Evolutionary conservation across 2,329 filamentous ascomycete genomes (phyloP).

Genomic region (Aspergillus flavus): DNA sequence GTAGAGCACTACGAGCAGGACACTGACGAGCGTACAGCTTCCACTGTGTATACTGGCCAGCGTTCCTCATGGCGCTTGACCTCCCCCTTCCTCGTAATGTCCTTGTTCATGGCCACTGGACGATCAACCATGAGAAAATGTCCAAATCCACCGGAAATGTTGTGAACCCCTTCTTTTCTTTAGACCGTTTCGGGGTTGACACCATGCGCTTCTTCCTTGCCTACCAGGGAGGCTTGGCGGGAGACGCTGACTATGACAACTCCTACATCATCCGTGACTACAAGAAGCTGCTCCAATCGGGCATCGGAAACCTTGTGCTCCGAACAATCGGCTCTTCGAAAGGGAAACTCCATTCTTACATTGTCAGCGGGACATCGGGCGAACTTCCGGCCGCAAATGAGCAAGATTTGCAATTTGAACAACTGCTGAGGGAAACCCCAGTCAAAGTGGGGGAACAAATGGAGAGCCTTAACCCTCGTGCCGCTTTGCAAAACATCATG

Average conservation of each 20-base stretch:
- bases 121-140: constrained; percentile 89
- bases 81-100: constrained; percentile 78
- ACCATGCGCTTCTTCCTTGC: constrained; percentile 87
- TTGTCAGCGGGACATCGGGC: constrained; percentile 46
- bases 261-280: constrained; percentile 73
- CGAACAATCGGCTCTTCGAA: constrained; percentile 69
- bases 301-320: constrained; percentile 77
- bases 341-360: constrained; percentile 68
- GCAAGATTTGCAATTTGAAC: constrained; percentile 40
- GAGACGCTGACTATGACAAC: constrained; percentile 88
- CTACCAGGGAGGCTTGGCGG: constrained; percentile 72
- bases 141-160: constrained; percentile 94
- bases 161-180: constrained; percentile 88
- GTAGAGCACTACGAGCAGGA: constrained; percentile 5
- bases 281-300: constrained; percentile 74
- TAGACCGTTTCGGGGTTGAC: constrained; percentile 86
- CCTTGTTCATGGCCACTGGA: constrained; percentile 93
- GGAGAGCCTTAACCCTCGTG: constrained; percentile 64
- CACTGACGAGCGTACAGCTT: constrained; percentile 55
- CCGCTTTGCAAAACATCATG: constrained; percentile 68
- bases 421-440: constrained; percentile 46
- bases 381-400: constrained; percentile 31
- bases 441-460: constrained; percentile 57
- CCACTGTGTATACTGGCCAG: constrained; percentile 98
- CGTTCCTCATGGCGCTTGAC: constrained; percentile 85